These are phyloP conservation scores for Ganoderma resinaceum DNA, from an alignment of 1,284 basidiomycete genomes.

Conservation along the genomic window DNA sequence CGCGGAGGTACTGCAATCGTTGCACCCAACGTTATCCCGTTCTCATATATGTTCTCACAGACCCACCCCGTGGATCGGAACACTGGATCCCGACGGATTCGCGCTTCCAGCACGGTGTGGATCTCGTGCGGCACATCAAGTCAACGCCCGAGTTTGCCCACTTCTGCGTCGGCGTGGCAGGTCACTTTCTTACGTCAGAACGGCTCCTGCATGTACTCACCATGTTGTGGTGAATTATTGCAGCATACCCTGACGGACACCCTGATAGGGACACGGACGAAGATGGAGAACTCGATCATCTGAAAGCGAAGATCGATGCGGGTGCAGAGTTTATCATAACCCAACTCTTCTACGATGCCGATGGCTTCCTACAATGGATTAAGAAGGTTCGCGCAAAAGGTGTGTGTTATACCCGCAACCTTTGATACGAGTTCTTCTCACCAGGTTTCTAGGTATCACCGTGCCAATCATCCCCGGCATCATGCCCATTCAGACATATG, in stretches of 20 bases:
- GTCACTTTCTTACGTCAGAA: constrained; percentile 44
- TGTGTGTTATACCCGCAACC: constrained; percentile 35
- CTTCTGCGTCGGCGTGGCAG: constrained; percentile 94
- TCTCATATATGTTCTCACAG: constrained; percentile 46
- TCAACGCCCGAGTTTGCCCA: constrained; percentile 80
- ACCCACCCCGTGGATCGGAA: constrained; percentile 93
- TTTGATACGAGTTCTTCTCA: constrained; percentile 10
- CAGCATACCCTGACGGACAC: constrained; percentile 95
- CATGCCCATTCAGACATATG: constrained; percentile 98
- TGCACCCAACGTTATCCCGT: background rate
- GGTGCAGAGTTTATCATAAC: constrained; percentile 97
- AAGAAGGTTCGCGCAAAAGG: constrained; percentile 75
- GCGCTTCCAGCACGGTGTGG: constrained; percentile 87
- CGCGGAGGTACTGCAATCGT: constrained; percentile 71
- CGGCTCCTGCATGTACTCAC: constrained; percentile 28
- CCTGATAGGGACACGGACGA: constrained; percentile 68
- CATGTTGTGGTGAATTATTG: constrained; percentile 22
- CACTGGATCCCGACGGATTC: constrained; percentile 90
- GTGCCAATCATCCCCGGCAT: constrained; percentile 95
- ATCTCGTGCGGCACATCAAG: constrained; percentile 92
- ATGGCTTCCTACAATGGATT: constrained; percentile 85
- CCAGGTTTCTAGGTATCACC: constrained; percentile 71
- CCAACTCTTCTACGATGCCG: constrained; percentile 96
- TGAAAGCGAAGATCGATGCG: constrained; percentile 93
- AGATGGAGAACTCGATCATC: constrained; percentile 76